These are phyloP conservation scores for Helicosporidium sp. DNA, from an alignment of 139 green algal genomes.

Conservation along the genomic window DNA sequence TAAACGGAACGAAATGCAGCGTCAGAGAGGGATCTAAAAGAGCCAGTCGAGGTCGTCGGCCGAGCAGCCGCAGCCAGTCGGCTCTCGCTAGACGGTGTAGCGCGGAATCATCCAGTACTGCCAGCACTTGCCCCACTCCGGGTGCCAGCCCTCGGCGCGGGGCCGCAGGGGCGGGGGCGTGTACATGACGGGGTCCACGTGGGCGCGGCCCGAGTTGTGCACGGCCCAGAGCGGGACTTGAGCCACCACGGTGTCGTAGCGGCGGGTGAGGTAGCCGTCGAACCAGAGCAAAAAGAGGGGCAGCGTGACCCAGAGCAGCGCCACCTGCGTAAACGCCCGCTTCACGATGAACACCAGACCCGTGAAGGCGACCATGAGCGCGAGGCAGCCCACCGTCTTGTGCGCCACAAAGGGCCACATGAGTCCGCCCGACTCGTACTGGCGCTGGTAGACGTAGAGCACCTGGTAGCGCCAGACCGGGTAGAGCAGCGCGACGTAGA, in stretches of 20 bases:
- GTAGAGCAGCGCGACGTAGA: constrained; percentile 34
- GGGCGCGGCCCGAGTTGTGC: constrained; percentile 7
- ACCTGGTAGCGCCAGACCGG: constrained; percentile 34
- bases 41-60: too few relatives aligned
- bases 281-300: constrained; percentile 46
- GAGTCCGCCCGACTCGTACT: constrained; percentile 20
- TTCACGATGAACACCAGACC: constrained; percentile 28
- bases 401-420: constrained; percentile 9
- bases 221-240: constrained; percentile 31
- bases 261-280: constrained; percentile 23
- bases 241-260: constrained; percentile 25
- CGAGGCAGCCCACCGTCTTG: constrained; percentile 13
- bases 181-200: constrained; percentile 24
- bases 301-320: constrained; percentile 22
- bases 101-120: constrained; percentile 14
- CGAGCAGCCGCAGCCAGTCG: too few relatives aligned
- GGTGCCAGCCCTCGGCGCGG: constrained; percentile 26
- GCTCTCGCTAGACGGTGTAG: constrained; percentile 15
- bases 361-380: constrained; percentile 33
- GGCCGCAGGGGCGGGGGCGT: constrained; percentile 22
- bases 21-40: too few relatives aligned
- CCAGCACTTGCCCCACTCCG: constrained; percentile 29
- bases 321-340: constrained; percentile 27
- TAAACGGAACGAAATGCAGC: too few relatives aligned
- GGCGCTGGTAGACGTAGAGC: constrained; percentile 28